Base-by-base conservation (phyloP, 192 early-diverging fungal genomes). In the Mortierella antarctica region DNA sequence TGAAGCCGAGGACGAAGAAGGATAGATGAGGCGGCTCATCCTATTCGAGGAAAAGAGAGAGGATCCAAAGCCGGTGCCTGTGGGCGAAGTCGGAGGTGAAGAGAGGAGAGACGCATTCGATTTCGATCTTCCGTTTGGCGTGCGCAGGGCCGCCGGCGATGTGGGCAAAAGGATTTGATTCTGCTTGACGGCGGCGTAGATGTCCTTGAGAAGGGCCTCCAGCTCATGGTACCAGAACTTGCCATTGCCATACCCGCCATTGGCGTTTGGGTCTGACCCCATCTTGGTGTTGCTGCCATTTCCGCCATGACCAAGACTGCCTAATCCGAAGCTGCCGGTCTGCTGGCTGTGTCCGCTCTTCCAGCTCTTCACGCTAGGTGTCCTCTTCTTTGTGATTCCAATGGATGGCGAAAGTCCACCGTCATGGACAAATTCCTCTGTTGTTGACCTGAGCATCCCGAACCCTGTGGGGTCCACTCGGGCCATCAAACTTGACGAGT, bases 161-260 rank as follows among this genome's bases (percentile, higher is more conserved):
- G 40, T n/a, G 20, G 87, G 86, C 20, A 88, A 80, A 17, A 88
- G 52, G 59, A 92, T 92, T 47, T 87, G 90, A 58, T 88, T 74
- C 13, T 86, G 71, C 63, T 91, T 91, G 17, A 92, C 87, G 7
- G 90, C 79, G 0, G 62, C 70, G 62, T 92, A 92, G 8, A 92
- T 83, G 23, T 92, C 90, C 78, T 89, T 91, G 10, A 92, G 67
- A 7, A 86, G 65, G 6, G 42, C 45, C 50, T 92, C 92, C 65
- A 91, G 51, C 31, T 92, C 88, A 10, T 83, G 62, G 20, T 84
- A 81, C 91, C 90, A 92, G 54, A 62, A 64, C 20, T 75, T 72
- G 17, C 73, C 70, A 65, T 74, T 71, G 17, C 72, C 61, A n/a
- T 70, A 62, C 6, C 81, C 74, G 12, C 62, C 59, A 50, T 79